Conservation (phyloP, 306 rosid species). For the Canavalia ensiformis region DNA sequence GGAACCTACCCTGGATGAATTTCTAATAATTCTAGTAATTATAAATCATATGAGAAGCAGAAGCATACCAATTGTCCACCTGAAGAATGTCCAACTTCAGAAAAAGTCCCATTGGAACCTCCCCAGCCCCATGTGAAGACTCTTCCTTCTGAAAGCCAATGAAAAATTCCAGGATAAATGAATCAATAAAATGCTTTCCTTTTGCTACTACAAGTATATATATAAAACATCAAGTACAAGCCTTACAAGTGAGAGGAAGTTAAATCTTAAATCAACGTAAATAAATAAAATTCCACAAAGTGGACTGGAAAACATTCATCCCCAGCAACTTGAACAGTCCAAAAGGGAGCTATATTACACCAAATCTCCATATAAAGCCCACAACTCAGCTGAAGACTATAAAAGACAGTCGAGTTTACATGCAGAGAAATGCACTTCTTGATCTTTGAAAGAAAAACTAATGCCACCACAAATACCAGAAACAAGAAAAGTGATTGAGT, state of each 20-base stretch:
- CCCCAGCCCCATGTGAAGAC: conserved; percentile 99
- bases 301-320: conserved; percentile 5
- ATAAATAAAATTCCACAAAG: not conserved
- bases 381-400: conserved; percentile 31
- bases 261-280: conserved; percentile 29
- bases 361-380: conserved; percentile 11
- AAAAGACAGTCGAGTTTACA: not conserved
- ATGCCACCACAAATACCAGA: not conserved
- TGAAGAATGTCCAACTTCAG: conserved; percentile 84
- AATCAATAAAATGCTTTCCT: conserved; percentile 5
- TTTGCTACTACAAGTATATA: conserved; percentile 29
- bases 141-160: conserved; percentile 66
- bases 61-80: conserved; percentile 92
- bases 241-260: conserved; percentile 41
- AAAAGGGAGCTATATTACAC: conserved; percentile 24
- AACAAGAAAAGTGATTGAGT: not conserved
- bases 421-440: conserved; percentile 15
- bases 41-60: conserved; percentile 44
- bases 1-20: not conserved
- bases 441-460: not conserved
- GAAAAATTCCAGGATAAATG: conserved; percentile 41
- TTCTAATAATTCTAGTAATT: conserved; percentile 23
- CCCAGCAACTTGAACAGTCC: conserved; percentile 3
- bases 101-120: conserved; percentile 93
- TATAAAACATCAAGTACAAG: conserved; percentile 42